Evolutionary conservation across 192 early-diverging fungal genomes (phyloP).

Genomic region (Obelidium mucronatum): DNA sequence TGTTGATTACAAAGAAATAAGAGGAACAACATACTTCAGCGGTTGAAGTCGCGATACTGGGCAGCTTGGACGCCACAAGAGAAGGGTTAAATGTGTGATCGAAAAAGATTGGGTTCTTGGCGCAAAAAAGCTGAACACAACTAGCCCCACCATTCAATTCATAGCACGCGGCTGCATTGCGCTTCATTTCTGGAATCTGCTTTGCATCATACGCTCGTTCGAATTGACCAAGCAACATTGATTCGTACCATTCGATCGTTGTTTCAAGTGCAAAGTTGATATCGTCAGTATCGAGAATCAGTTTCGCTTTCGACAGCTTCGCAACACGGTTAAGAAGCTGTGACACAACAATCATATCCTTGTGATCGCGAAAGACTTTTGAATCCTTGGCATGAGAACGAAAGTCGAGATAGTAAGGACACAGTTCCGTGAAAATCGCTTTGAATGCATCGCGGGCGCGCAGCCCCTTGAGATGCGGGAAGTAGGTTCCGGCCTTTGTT

Average conservation of each 20-base stretch:
- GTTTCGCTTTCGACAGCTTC: constrained; percentile 62
- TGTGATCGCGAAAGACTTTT: constrained; percentile 73
- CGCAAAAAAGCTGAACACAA: constrained; percentile 79
- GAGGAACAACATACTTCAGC: constrained; percentile 15
- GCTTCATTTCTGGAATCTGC: constrained; percentile 71
- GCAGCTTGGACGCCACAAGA: constrained; percentile 50
- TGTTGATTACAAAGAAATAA: not conserved
- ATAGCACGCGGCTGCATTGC: constrained; percentile 68
- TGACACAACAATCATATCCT: constrained; percentile 67
- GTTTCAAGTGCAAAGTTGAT: constrained; percentile 67
- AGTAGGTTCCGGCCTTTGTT: constrained; percentile 47
- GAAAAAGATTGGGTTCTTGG: constrained; percentile 87
- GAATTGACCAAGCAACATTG: constrained; percentile 74
- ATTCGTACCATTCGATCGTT: constrained; percentile 82
- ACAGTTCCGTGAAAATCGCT: constrained; percentile 63
- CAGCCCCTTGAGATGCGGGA: constrained; percentile 51
- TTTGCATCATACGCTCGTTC: constrained; percentile 77
- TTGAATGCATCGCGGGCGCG: constrained; percentile 71
- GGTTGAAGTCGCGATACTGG: constrained; percentile 20
- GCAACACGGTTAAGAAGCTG: constrained; percentile 63
- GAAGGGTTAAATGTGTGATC: constrained; percentile 73
- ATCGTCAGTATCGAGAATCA: constrained; percentile 64
- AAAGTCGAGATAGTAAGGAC: constrained; percentile 78
- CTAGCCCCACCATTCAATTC: constrained; percentile 77
- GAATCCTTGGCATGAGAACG: constrained; percentile 68